These are phyloP conservation scores for Syzygium jambos DNA, from an alignment of 345 rosid species.

Conservation along the genomic window DNA sequence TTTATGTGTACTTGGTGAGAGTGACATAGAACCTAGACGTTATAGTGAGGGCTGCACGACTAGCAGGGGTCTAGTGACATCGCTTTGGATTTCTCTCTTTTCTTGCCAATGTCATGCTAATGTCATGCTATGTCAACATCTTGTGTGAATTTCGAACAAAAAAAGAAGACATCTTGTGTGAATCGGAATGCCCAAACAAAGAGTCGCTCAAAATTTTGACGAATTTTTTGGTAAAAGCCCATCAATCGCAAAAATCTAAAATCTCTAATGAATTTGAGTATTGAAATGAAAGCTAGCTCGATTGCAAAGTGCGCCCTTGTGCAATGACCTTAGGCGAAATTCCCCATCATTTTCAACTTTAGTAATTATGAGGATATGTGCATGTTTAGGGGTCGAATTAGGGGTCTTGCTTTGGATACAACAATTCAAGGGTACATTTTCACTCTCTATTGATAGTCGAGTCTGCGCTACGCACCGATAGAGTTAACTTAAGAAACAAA, in stretches of 20 bases:
- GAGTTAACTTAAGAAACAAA: neutral
- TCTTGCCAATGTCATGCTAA: neutral
- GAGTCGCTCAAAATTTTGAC: neutral
- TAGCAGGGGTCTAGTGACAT: accelerated
- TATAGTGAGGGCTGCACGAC: accelerated
- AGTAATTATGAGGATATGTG: neutral
- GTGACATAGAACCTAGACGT: neutral
- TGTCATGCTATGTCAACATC: neutral
- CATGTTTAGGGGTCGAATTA: accelerated
- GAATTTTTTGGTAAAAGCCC: neutral
- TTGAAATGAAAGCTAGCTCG: neutral
- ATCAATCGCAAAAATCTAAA: neutral
- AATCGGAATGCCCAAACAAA: neutral
- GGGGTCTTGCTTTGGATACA: neutral
- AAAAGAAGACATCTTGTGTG: neutral
- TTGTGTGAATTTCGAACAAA: neutral
- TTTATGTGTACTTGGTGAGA: neutral
- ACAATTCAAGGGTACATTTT: neutral
- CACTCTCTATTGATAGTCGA: neutral
- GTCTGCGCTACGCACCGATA: neutral
- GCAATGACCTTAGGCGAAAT: neutral
- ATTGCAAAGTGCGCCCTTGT: neutral
- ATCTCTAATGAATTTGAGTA: neutral
- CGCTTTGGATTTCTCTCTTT: neutral
- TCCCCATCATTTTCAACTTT: neutral